These are phyloP conservation scores for Malus sieversii DNA, from an alignment of 306 rosid genomes.

Conservation along the genomic window DNA sequence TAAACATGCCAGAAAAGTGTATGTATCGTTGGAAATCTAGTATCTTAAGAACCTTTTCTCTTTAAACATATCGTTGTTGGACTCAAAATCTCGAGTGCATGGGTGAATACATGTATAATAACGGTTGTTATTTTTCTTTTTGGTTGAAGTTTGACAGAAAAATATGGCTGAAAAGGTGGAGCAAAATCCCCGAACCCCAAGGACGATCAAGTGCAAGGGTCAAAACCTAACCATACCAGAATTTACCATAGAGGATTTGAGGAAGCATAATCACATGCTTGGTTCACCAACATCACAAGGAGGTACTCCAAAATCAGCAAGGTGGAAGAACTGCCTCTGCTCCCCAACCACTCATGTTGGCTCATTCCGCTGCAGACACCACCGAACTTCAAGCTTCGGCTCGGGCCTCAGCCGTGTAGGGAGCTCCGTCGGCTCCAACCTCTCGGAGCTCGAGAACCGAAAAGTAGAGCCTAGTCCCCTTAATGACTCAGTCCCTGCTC, in stretches of 20 bases:
- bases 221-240: constrained; percentile 26
- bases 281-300: constrained; percentile 34
- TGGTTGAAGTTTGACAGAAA: not conserved
- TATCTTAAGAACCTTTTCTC: not conserved
- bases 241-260: constrained; percentile 19
- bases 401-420: constrained; percentile 24
- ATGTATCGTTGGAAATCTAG: not conserved
- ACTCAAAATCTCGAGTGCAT: too few species aligned
- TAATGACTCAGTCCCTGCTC: constrained; percentile 24
- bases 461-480: constrained; percentile 12
- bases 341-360: constrained; percentile 84
- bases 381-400: constrained; percentile 14
- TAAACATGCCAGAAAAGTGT: not conserved
- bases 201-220: constrained; percentile 3
- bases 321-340: constrained; percentile 57
- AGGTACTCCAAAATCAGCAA: constrained; percentile 18
- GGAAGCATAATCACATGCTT: constrained; percentile 28
- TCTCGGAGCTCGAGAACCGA: constrained; percentile 22
- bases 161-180: constrained; percentile 36
- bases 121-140: not conserved
- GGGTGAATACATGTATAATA: not conserved
- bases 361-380: constrained; percentile 71
- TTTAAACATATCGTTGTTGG: not conserved
- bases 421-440: constrained; percentile 49
- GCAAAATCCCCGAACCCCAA: constrained; percentile 16